Percentiles rank a stretch among this genome's conserved stretches.
These are phyloP conservation scores for Syzygium aqueum DNA, from an alignment of 345 rosid genomes.

Conservation along the genomic window DNA sequence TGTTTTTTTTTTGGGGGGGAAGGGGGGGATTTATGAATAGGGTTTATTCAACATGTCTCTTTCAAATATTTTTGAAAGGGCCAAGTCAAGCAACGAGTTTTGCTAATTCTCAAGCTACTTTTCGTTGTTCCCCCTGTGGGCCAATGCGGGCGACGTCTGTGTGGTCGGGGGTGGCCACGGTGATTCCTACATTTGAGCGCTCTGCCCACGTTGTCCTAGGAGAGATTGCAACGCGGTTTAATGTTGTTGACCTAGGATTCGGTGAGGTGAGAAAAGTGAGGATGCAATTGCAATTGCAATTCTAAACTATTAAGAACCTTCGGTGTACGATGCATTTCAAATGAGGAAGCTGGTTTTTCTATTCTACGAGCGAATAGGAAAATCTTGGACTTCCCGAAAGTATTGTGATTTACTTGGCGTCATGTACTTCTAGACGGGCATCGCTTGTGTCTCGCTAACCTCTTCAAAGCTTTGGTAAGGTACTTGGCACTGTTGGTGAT, in stretches of 20 bases:
- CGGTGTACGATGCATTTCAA: not conserved
- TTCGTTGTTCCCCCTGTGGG: not conserved
- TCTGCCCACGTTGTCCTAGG: not conserved
- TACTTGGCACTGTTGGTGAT: fast-evolving
- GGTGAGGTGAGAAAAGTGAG: not conserved
- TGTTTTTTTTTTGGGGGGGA: not conserved
- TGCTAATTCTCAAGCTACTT: not conserved
- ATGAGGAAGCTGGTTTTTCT: not conserved
- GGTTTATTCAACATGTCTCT: too few relatives aligned
- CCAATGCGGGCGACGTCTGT: not conserved
- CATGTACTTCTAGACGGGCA: not conserved
- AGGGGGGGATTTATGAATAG: not conserved
- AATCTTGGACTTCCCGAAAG: not conserved
- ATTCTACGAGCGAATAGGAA: not conserved
- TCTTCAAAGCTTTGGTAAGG: not conserved
- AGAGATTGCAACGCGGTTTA: not conserved
- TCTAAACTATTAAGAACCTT: not conserved
- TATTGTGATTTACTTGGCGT: not conserved
- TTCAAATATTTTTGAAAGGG: not conserved
- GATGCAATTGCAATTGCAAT: not conserved
- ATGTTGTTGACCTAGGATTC: not conserved
- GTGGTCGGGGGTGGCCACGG: not conserved
- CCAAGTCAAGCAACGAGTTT: not conserved
- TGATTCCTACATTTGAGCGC: not conserved
- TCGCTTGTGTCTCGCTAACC: not conserved